phyloP scores from a whole-genome alignment of 495 filamentous ascomycete species.

The Podospora anserina region DNA sequence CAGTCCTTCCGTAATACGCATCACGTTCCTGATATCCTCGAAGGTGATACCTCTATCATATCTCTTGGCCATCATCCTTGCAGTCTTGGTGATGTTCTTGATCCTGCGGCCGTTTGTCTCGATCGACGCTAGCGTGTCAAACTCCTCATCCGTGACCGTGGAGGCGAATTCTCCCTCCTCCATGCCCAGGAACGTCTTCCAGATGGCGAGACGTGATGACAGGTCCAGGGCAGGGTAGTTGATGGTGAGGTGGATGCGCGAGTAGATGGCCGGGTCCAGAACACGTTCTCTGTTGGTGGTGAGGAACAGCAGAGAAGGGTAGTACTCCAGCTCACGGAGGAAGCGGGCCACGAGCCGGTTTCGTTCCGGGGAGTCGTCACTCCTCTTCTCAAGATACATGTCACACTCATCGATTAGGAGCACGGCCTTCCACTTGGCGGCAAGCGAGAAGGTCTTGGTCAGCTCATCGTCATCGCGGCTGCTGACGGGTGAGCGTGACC shows the following conservation, averaged over 20 bases:
- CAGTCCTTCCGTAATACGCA: conserved; percentile 25
- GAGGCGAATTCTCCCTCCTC: conserved; percentile 11
- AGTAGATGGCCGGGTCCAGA: conserved; percentile 50
- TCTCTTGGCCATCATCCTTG: conserved; percentile 27
- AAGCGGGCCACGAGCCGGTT: conserved; percentile 50
- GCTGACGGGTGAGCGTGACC: background rate
- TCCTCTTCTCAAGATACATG: conserved; percentile 31
- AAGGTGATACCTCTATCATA: conserved; percentile 15
- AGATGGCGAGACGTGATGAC: conserved; percentile 23
- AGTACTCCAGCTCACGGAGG: conserved; percentile 49
- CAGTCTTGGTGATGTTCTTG: conserved; percentile 30
- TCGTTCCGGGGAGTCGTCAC: conserved; percentile 25
- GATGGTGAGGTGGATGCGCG: conserved; percentile 47
- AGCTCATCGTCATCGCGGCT: background rate
- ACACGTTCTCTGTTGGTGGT: conserved; percentile 40
- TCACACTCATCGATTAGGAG: conserved; percentile 39
- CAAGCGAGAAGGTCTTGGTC: conserved; percentile 16
- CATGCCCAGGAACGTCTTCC: conserved; percentile 24
- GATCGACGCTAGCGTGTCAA: conserved; percentile 24
- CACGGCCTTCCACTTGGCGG: conserved; percentile 38
- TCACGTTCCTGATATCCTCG: conserved; percentile 19
- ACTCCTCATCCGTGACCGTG: conserved; percentile 18
- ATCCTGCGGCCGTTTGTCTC: conserved; percentile 24
- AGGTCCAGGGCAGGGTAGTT: conserved; percentile 27
- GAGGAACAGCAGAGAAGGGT: conserved; percentile 47